Base-by-base conservation (phyloP, 192 early-diverging fungal species). In the Kickxella alabastrina region DNA sequence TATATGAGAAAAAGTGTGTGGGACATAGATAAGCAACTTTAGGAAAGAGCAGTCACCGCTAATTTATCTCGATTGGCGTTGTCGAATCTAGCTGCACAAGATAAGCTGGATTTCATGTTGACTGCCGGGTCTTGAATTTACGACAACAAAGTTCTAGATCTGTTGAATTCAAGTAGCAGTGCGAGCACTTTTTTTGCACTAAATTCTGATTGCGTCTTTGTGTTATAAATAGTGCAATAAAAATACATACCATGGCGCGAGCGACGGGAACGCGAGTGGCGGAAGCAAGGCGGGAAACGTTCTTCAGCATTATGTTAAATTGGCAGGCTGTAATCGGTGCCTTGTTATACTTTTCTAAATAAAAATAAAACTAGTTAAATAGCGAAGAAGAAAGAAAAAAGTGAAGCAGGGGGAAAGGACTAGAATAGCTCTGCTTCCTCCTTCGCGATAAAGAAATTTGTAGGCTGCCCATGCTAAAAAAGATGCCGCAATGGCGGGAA, bases 231-330 rank as follows among this genome's bases (percentile, higher is more conserved):
- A n/a, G n/a, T n/a, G n/a, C n/a, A n/a, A n/a, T n/a, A n/a, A n/a
- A n/a, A n/a, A 42, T 65, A 76, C 73, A 37, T 76, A 76, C 73
- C 60, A 76, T 50, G 31, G 73, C 65, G 50, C 73, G 73, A 31
- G 60, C 73, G 38, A 55, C 60, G 18, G 73, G 66, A 49, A 65
- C 73, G 53, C 73, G 73, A 39, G 70, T 52, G 40, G 62, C 48
- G 18, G 66, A 65, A 40, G 62, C 66, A 44, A 74, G 65, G 50
- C 77, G 77, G 57, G 66, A 51, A 56, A 71, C 66, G 77, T 74
- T 74, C 65, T 68, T 79, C 49, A 79, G 62, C 77, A 79, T 79
- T 61, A 50, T 62, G 41, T 46, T 59, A 46, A 29, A 60, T 52
- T 58, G 63, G 47, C 63, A 58, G 56, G 59, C 56, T 65, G 45